Conservation (phyloP, 2,329 filamentous ascomycete genomes). For the Arthrobotrys iridis region DNA sequence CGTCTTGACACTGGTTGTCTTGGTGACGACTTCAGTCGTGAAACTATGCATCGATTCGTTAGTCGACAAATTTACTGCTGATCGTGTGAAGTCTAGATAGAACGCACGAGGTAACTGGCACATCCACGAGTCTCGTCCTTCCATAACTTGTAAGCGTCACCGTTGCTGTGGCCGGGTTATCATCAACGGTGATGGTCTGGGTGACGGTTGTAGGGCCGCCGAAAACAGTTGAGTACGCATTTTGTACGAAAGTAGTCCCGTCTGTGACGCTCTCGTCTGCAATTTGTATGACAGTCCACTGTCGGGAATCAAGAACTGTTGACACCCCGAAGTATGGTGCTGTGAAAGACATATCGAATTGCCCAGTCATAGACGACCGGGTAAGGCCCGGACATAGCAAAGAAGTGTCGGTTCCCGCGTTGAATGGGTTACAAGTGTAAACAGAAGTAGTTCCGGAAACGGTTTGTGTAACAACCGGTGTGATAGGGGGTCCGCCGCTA, state of each 20-base stretch:
- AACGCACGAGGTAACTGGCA: slow-evolving; percentile 37
- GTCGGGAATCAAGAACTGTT: background rate
- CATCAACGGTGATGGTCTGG: slow-evolving; percentile 3
- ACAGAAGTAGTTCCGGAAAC: slow-evolving; percentile 2
- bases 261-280: background rate
- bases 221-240: background rate
- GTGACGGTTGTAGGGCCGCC: slow-evolving; percentile 7
- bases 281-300: background rate
- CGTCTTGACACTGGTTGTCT: slow-evolving; percentile 23
- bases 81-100: background rate
- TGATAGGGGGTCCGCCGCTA: slow-evolving; percentile 12
- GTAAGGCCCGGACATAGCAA: slow-evolving; percentile 24
- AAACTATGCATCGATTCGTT: slow-evolving; percentile 1
- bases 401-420: slow-evolving; percentile 20
- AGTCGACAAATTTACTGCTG: background rate
- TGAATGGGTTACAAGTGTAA: slow-evolving; percentile 22
- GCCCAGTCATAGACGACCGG: slow-evolving; percentile 6
- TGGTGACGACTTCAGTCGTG: slow-evolving; percentile 7
- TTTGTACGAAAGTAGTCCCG: slow-evolving; percentile 16
- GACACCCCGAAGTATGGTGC: background rate
- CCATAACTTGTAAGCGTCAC: slow-evolving; percentile 29
- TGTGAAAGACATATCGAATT: background rate
- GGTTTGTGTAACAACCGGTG: slow-evolving; percentile 1
- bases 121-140: slow-evolving; percentile 27
- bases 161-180: background rate